These are phyloP conservation scores for Podosphaera aphanis DNA, from an alignment of 2,329 filamentous ascomycete species.

Conservation along the genomic window DNA sequence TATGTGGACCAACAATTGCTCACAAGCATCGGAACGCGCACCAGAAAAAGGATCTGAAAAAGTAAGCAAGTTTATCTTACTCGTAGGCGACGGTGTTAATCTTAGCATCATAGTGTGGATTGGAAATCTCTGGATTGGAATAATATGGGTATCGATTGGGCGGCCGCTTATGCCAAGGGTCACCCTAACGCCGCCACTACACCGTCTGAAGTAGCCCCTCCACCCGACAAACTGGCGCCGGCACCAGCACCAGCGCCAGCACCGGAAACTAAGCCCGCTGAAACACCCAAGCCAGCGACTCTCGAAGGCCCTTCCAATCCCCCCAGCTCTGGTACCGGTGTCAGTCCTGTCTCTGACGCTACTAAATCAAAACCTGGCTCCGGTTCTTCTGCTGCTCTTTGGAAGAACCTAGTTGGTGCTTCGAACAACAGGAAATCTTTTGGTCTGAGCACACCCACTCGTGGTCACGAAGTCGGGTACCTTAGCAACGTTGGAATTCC, in stretches of 20 bases:
- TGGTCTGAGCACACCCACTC: neutral
- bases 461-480: constrained; percentile 5
- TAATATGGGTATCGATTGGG: constrained; percentile 12
- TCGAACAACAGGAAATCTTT: constrained; percentile 7
- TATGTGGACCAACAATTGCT: constrained; percentile 14
- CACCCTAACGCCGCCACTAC: constrained; percentile 1
- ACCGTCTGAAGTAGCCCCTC: neutral
- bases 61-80: constrained; percentile 7
- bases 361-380: neutral
- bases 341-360: neutral
- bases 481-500: constrained; percentile 11
- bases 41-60: constrained; percentile 10
- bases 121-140: constrained; percentile 10
- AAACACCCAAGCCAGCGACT: constrained; percentile 2
- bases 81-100: neutral
- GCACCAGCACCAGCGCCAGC: constrained; percentile 1
- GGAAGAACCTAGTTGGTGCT: constrained; percentile 7
- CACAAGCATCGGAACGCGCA: constrained; percentile 12
- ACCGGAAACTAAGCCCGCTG: neutral
- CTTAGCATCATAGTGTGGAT: constrained; percentile 5
- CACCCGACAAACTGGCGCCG: neutral
- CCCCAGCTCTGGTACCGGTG: neutral
- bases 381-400: constrained; percentile 1
- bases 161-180: constrained; percentile 6
- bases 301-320: neutral